phyloP scores from a whole-genome alignment of 2,329 filamentous ascomycete genomes.

The Thielaviopsis punctulata region DNA sequence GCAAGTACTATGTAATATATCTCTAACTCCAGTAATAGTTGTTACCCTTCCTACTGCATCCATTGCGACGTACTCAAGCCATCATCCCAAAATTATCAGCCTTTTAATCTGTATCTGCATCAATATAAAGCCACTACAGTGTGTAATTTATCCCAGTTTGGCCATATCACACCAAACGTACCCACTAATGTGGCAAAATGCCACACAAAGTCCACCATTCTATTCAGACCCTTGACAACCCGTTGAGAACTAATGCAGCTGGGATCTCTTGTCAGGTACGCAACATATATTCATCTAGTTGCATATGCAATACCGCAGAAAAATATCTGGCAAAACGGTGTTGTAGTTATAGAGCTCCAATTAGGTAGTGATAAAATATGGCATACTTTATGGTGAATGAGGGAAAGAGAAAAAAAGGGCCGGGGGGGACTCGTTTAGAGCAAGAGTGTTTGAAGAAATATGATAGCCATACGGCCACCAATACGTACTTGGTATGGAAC shows the following conservation, averaged over 20 bases:
- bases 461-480: no score
- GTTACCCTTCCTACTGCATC: neutral
- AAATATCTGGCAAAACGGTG: neutral
- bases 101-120: neutral
- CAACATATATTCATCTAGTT: neutral
- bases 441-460: no score
- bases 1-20: no score
- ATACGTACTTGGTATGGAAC: no score
- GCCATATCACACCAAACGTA: neutral
- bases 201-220: neutral
- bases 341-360: neutral
- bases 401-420: no score
- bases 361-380: neutral
- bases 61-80: neutral
- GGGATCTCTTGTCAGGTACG: neutral
- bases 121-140: neutral
- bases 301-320: neutral
- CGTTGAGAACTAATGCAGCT: neutral
- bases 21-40: neutral
- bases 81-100: neutral
- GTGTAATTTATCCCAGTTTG: neutral
- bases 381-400: no score
- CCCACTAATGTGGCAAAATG: neutral
- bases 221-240: no score
- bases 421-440: no score